Evolutionary conservation across 2,329 filamentous ascomycete species (phyloP).

Genomic region (Pseudogymnoascus verrucosus): DNA sequence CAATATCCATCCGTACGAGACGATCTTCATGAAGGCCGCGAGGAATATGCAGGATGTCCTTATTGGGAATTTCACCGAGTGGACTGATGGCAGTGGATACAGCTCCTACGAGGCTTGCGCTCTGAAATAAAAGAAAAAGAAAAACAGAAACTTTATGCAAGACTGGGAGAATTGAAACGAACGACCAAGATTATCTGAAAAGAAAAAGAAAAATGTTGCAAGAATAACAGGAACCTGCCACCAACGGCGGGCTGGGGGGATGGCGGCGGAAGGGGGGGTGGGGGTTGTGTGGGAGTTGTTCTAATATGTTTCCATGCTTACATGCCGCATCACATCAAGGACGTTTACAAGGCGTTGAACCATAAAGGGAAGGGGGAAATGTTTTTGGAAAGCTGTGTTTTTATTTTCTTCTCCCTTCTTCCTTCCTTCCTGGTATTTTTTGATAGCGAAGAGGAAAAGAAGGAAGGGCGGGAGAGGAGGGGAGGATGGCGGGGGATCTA

Average conservation of each 20-base stretch:
- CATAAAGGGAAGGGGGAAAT: background rate
- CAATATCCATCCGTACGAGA: conserved; percentile 33
- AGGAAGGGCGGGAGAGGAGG: background rate
- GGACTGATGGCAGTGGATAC: conserved; percentile 14
- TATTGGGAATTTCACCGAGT: conserved; percentile 26
- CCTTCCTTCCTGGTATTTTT: background rate
- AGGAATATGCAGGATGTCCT: conserved; percentile 24
- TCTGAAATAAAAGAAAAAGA: background rate
- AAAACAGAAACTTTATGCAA: background rate
- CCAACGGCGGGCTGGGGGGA: background rate
- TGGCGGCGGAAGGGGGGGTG: background rate
- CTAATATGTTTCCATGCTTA: conserved; percentile 7
- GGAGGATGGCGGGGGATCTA: background rate
- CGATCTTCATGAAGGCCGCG: conserved; percentile 31
- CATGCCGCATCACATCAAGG: background rate
- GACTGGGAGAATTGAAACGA: background rate
- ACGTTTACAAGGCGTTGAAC: conserved; percentile 3
- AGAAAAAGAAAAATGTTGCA: background rate
- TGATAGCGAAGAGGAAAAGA: background rate
- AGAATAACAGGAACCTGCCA: background rate
- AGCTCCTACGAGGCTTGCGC: conserved; percentile 3
- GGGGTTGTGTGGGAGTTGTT: background rate
- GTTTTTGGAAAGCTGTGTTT: background rate
- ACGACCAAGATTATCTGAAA: background rate
- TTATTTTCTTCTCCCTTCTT: background rate